These are phyloP conservation scores for Moringa oleifera DNA, from an alignment of 345 rosid genomes.

Conservation along the genomic window DNA sequence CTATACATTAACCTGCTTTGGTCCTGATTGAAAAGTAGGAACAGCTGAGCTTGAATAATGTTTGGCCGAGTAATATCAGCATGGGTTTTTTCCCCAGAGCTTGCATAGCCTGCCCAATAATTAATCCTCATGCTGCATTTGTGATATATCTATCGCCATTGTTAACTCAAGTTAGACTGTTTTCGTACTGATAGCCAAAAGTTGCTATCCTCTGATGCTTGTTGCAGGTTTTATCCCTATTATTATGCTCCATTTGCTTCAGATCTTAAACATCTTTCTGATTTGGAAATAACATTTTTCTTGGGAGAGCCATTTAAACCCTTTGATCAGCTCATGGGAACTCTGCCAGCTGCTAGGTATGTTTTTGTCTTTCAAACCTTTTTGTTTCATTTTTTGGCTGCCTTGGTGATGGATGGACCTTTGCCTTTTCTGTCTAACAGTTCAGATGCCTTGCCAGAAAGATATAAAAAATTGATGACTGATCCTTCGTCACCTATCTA, in stretches of 20 bases:
- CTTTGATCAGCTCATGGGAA: conserved; percentile 98
- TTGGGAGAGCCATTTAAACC: conserved; percentile 92
- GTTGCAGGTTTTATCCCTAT: conserved; percentile 93
- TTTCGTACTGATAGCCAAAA: no score
- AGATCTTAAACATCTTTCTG: conserved; percentile 72
- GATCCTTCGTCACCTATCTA: conserved; percentile 75
- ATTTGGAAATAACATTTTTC: conserved; percentile 86
- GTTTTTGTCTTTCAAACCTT: not conserved
- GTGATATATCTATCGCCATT: not conserved
- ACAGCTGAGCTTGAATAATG: not conserved
- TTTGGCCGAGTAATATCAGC: no score
- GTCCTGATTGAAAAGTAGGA: not conserved
- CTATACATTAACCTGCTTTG: not conserved
- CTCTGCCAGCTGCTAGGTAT: conserved; percentile 94
- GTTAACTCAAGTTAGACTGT: not conserved
- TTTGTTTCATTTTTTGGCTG: conserved; percentile 1
- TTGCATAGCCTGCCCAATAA: not conserved
- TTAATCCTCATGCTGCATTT: not conserved
- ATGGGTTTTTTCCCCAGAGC: not conserved
- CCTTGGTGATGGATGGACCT: conserved; percentile 12
- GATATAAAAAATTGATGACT: conserved; percentile 72
- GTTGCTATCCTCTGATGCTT: not conserved
- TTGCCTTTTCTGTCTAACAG: conserved; percentile 39
- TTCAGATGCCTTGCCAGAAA: conserved; percentile 80
- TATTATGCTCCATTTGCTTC: conserved; percentile 99